Conservation (phyloP, 2,329 filamentous ascomycete genomes). For the Coniochaeta prunicola region DNA sequence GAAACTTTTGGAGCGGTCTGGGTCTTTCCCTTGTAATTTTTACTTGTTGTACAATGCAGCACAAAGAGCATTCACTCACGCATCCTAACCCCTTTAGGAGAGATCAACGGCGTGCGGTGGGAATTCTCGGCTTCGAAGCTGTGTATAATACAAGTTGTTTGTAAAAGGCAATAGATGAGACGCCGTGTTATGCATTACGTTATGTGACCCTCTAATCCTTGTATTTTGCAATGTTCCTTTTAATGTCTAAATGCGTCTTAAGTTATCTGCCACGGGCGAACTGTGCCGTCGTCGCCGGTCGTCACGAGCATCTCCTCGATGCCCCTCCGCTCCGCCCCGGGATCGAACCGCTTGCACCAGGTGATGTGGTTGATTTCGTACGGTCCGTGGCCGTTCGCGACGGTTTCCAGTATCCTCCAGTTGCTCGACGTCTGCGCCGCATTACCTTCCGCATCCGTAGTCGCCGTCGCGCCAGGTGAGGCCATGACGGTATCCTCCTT, state of each 20-base stretch:
- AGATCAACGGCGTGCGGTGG: not conserved
- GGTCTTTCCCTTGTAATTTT: not conserved
- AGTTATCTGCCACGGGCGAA: constrained; percentile 66
- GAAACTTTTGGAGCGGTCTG: not conserved
- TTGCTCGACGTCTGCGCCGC: constrained; percentile 27
- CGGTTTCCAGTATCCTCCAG: constrained; percentile 66
- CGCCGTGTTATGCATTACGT: not conserved
- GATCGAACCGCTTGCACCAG: constrained; percentile 77
- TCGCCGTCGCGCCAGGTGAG: constrained; percentile 3
- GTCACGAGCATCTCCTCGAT: constrained; percentile 81
- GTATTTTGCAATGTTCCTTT: not conserved
- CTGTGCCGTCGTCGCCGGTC: constrained; percentile 85
- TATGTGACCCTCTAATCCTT: not conserved
- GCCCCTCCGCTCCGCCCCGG: constrained; percentile 43
- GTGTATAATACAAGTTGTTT: not conserved
- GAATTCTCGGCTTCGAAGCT: not conserved
- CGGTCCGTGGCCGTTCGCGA: constrained; percentile 74
- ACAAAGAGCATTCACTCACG: not conserved
- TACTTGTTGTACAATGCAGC: constrained; percentile 1
- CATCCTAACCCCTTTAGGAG: not conserved
- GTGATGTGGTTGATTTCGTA: constrained; percentile 91
- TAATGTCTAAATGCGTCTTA: not conserved
- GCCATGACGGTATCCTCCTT: constrained; percentile 19
- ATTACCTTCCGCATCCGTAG: constrained; percentile 6
- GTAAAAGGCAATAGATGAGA: too few relatives aligned